Base-by-base conservation (phyloP, 495 filamentous ascomycete genomes). In the Penicillium desertorum region DNA sequence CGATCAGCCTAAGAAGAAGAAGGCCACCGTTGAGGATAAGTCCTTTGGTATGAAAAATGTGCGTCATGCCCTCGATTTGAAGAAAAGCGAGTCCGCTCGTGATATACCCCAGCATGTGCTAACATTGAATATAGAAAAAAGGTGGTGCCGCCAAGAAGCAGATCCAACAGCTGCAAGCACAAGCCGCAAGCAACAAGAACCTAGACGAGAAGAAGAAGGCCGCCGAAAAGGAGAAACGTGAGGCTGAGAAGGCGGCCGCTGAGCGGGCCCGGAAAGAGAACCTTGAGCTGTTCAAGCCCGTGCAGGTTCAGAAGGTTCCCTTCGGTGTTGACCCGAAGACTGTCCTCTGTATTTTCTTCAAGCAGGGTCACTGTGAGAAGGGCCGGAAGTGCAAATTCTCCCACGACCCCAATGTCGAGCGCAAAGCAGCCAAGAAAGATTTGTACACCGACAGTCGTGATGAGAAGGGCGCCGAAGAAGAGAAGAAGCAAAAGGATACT, bases 271-370 rank as follows among this genome's bases (percentile, higher is more conserved):
- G 83, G 68, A 86, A 86, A 63, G 87, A 93, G 60, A 82, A 88
- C 0, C 78, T 83, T 9, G 90, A 98, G 10, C 79, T 99, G 41
- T 95, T 95, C 81, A 96, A 94, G 76, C 93, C 94, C 4, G 87
- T 94, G 9, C 91, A 97, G 73, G 84, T 89, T 8, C 94, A 99
- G 70, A 99, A 96, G 72, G 91, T 98, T 23, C 89, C 94, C 17
- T 97, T 98, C 66, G 94, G 94, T 49, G 95, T 98, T 22, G 94
- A 99, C 66, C 94, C 94, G 6, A 99, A 98, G 82, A 98, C 92
- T 1, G 90, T 99, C n/a, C 73, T 99, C 23, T 99, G 94, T 69
- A 81, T 90, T 34, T 98, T 95, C 76, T 96, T 81, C 83, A 97
- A 97, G 76, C 93, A 95, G 73, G 95, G 95, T 5, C 86, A 89